phyloP scores from a whole-genome alignment of 2,329 filamentous ascomycete species.

The Pseudogymnoascus verrucosus region DNA sequence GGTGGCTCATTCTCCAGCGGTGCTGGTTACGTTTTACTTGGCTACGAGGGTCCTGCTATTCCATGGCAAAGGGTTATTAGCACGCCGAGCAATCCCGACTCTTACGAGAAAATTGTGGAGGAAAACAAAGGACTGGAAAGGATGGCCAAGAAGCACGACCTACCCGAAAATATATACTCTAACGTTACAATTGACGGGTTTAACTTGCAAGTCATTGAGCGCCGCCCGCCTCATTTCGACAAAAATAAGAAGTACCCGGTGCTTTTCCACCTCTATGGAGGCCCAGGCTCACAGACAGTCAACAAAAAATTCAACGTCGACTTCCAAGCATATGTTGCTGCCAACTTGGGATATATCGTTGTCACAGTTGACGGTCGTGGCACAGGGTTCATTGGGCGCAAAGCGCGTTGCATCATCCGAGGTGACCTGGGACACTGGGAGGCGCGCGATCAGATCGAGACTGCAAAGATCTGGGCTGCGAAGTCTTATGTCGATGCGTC shows the following conservation, averaged over 20 bases:
- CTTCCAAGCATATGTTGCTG: constrained; percentile 84
- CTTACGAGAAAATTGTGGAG: constrained; percentile 66
- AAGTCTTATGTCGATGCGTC: constrained; percentile 76
- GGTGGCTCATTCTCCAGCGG: constrained; percentile 74
- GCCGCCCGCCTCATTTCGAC: constrained; percentile 83
- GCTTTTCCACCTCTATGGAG: constrained; percentile 89
- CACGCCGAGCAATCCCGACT: constrained; percentile 59
- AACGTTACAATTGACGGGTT: constrained; percentile 79
- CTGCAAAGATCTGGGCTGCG: constrained; percentile 73
- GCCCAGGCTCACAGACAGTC: constrained; percentile 86
- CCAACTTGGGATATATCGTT: constrained; percentile 81
- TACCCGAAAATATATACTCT: constrained; percentile 75
- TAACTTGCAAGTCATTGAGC: constrained; percentile 67
- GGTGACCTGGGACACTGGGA: constrained; percentile 81
- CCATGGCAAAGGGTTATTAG: constrained; percentile 88
- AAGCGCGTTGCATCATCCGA: constrained; percentile 72
- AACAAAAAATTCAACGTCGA: constrained; percentile 73
- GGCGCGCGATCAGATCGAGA: constrained; percentile 82
- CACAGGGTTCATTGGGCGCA: constrained; percentile 82
- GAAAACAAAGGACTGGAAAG: constrained; percentile 64
- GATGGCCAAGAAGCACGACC: constrained; percentile 65
- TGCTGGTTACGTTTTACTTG: constrained; percentile 75
- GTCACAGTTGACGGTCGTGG: constrained; percentile 91
- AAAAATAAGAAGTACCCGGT: constrained; percentile 81
- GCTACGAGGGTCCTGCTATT: constrained; percentile 74